Conservation (phyloP, 306 rosid species). For the Inga leiocalycina region DNA sequence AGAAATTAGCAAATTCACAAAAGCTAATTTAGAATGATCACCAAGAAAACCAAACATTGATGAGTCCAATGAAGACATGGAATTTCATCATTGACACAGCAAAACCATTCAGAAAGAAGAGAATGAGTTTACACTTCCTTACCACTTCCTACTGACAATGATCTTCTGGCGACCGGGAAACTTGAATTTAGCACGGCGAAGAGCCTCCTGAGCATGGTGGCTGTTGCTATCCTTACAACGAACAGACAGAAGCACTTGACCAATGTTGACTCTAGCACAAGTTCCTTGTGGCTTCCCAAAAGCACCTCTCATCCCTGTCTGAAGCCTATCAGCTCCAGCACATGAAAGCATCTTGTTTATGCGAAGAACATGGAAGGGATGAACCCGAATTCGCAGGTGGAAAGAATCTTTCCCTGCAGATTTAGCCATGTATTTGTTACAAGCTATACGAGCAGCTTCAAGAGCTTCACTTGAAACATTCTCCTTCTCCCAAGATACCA, state of each 20-base stretch:
- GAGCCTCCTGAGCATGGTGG: slow-evolving; percentile 73
- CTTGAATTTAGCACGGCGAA: slow-evolving; percentile 78
- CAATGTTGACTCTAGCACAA: slow-evolving; percentile 78
- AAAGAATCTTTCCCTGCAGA: slow-evolving; percentile 78
- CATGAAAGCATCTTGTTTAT: slow-evolving; percentile 94
- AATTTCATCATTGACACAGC: not conserved
- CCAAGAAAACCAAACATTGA: no score
- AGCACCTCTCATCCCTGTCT: slow-evolving; percentile 91
- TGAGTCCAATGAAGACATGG: not conserved
- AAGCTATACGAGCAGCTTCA: slow-evolving; percentile 81
- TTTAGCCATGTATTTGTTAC: slow-evolving; percentile 83
- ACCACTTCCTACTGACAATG: slow-evolving; percentile 83
- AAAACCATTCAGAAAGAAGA: not conserved
- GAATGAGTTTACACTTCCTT: not conserved
- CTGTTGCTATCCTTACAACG: slow-evolving; percentile 66
- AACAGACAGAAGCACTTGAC: slow-evolving; percentile 75
- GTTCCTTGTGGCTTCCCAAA: slow-evolving; percentile 85
- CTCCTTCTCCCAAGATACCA: slow-evolving; percentile 67
- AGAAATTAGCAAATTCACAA: no score
- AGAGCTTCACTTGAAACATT: slow-evolving; percentile 70
- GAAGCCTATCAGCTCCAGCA: slow-evolving; percentile 92
- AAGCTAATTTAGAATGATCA: no score
- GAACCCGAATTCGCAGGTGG: slow-evolving; percentile 80
- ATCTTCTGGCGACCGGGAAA: slow-evolving; percentile 82
- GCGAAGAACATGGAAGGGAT: slow-evolving; percentile 79